Evolutionary conservation across 768 basidiomycete species (phyloP).

Genomic region (Mycena amicta): DNA sequence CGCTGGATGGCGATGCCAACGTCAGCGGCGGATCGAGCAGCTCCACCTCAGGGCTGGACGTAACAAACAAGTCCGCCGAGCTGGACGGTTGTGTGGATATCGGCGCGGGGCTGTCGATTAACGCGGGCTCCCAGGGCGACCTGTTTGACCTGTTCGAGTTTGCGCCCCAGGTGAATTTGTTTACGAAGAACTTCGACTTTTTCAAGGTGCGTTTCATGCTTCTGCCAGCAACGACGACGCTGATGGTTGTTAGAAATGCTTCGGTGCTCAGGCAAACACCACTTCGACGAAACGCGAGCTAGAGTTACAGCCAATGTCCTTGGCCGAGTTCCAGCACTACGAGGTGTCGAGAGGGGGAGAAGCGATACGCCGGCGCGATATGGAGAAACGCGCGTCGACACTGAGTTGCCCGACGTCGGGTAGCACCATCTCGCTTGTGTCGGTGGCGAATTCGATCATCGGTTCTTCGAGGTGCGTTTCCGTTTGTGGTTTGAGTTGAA

Average conservation of each 20-base stretch:
- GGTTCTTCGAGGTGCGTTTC: slow-evolving; percentile 6
- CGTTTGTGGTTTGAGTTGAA: background rate
- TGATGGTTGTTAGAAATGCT: slow-evolving; percentile 15
- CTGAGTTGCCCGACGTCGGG: slow-evolving; percentile 3
- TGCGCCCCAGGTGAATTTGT: slow-evolving; percentile 35
- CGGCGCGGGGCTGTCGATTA: slow-evolving; percentile 36
- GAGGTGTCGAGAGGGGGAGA: background rate
- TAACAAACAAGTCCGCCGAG: slow-evolving; percentile 6
- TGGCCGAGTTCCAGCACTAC: slow-evolving; percentile 1
- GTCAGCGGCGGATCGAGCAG: background rate
- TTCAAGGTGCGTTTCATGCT: slow-evolving; percentile 30
- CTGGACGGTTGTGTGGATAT: slow-evolving; percentile 40
- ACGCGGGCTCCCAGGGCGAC: slow-evolving; percentile 40
- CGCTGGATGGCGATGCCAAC: slow-evolving; percentile 16
- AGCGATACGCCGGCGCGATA: background rate
- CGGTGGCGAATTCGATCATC: slow-evolving; percentile 10
- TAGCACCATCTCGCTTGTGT: background rate
- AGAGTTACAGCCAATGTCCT: background rate
- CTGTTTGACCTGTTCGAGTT: slow-evolving; percentile 44
- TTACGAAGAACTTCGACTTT: slow-evolving; percentile 40
- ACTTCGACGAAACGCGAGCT: slow-evolving; percentile 5
- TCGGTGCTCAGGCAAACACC: slow-evolving; percentile 10
- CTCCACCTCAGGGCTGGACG: slow-evolving; percentile 2
- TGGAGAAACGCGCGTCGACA: slow-evolving; percentile 2
- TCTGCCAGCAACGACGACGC: background rate